Evolutionary conservation across 768 basidiomycete genomes (phyloP).

Genomic region (Russula sp.): DNA sequence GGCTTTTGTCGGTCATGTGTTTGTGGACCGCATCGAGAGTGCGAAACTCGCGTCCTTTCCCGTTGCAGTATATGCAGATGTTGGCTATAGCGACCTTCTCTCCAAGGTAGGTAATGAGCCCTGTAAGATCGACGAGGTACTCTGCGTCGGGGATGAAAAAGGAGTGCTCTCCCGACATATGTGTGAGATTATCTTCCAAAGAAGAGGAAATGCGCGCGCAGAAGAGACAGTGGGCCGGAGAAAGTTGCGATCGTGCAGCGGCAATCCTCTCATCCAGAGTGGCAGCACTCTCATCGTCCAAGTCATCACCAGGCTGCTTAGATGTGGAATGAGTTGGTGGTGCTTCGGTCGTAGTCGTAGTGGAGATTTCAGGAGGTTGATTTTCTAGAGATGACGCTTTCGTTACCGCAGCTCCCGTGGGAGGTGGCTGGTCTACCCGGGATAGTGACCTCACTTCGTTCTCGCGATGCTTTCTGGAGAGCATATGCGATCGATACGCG

Average conservation of each 20-base stretch:
- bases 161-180: conserved; percentile 85
- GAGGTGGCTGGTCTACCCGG: conserved; percentile 18
- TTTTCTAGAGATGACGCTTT: conserved; percentile 6
- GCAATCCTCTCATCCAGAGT: conserved; percentile 73
- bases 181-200: conserved; percentile 61
- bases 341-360: neutral
- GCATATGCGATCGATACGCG: conserved; percentile 79
- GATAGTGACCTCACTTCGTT: conserved; percentile 47
- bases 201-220: conserved; percentile 49
- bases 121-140: conserved; percentile 75
- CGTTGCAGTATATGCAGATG: conserved; percentile 87
- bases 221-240: conserved; percentile 75
- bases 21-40: conserved; percentile 83
- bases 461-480: conserved; percentile 86
- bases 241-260: conserved; percentile 56
- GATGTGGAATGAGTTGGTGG: neutral
- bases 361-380: neutral
- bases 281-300: conserved; percentile 21
- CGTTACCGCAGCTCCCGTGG: conserved; percentile 2
- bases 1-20: conserved; percentile 94
- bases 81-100: conserved; percentile 94
- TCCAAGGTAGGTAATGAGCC: conserved; percentile 78
- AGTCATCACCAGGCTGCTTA: conserved; percentile 23
- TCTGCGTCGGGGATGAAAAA: conserved; percentile 96
- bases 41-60: conserved; percentile 72